Conservation (phyloP, 23 red algal species). For the Chondrus crispus region DNA sequence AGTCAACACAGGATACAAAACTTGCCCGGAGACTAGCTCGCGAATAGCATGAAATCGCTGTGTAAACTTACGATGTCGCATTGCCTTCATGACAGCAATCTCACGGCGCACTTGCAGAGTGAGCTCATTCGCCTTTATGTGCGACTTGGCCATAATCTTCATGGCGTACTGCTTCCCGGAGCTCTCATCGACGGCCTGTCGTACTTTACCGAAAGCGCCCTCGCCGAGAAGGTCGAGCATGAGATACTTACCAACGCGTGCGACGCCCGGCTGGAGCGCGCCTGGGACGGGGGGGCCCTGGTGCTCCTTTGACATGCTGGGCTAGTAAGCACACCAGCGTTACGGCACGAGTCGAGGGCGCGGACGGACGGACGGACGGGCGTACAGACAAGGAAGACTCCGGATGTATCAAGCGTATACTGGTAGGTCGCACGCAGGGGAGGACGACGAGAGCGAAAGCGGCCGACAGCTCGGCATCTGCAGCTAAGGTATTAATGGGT, state of each 20-base stretch:
- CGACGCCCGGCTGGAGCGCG: not conserved
- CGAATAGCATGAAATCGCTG: too few species aligned
- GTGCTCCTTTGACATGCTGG: not conserved
- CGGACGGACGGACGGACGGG: too few species aligned
- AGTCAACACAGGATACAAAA: not conserved
- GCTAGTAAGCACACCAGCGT: too few species aligned
- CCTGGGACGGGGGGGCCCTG: not conserved
- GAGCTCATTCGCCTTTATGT: conserved; percentile 74
- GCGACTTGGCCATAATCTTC: conserved; percentile 84
- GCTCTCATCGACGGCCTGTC: conserved; percentile 64
- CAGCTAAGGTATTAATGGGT: too few species aligned
- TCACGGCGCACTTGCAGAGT: conserved; percentile 83
- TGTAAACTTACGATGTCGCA: conserved; percentile 70
- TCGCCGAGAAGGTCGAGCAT: conserved; percentile 76
- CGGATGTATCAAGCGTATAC: too few species aligned
- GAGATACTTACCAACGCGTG: conserved; percentile 83
- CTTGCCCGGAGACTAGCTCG: not conserved
- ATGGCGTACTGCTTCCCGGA: conserved; percentile 56
- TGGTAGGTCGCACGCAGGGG: too few species aligned
- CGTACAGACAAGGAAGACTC: too few species aligned
- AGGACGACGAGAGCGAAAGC: too few species aligned
- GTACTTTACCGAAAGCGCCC: conserved; percentile 87
- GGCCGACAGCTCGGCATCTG: too few species aligned
- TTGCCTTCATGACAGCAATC: conserved; percentile 92
- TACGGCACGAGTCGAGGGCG: too few species aligned